Conservation (phyloP, 129 eudicot genomes). For the Escallonia herrerae region DNA sequence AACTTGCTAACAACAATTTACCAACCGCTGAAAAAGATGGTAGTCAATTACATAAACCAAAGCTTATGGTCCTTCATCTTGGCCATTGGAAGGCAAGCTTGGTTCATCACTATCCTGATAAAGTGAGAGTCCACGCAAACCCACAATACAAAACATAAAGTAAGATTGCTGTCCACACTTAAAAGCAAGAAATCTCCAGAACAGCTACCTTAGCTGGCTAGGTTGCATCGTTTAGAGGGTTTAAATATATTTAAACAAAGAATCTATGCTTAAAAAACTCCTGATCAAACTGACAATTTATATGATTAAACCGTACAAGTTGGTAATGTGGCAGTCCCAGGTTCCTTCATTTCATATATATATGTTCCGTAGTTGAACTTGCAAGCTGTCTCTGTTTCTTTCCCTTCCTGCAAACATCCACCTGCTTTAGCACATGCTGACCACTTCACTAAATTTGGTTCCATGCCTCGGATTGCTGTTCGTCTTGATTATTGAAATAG, state of each 20-base stretch:
- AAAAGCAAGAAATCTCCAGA: conserved; percentile 24
- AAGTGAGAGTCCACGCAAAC: conserved; percentile 3
- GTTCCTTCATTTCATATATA: conserved; percentile 9
- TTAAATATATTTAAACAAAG: conserved; percentile 5
- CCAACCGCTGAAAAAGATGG: conserved; percentile 1
- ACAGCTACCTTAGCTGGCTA: conserved; percentile 10
- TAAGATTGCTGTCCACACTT: conserved; percentile 2
- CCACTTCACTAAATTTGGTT: too few relatives aligned
- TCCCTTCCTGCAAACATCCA: conserved; percentile 13
- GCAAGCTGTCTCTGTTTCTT: conserved; percentile 17
- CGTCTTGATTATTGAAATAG: neutral
- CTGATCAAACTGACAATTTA: neutral
- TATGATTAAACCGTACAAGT: neutral
- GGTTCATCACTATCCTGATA: conserved; percentile 14
- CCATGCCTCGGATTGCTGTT: neutral
- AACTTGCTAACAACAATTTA: neutral
- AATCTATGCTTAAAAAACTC: conserved; percentile 11
- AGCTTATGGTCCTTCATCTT: neutral
- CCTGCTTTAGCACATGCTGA: conserved; percentile 27
- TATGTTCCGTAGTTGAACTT: neutral
- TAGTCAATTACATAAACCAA: conserved; percentile 12
- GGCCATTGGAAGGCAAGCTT: conserved; percentile 16
- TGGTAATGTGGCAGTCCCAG: conserved; percentile 12
- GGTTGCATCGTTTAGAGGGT: neutral
- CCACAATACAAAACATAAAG: conserved; percentile 7